phyloP scores from a whole-genome alignment of 2,329 filamentous ascomycete genomes.

The Stachybotrys echinatus region DNA sequence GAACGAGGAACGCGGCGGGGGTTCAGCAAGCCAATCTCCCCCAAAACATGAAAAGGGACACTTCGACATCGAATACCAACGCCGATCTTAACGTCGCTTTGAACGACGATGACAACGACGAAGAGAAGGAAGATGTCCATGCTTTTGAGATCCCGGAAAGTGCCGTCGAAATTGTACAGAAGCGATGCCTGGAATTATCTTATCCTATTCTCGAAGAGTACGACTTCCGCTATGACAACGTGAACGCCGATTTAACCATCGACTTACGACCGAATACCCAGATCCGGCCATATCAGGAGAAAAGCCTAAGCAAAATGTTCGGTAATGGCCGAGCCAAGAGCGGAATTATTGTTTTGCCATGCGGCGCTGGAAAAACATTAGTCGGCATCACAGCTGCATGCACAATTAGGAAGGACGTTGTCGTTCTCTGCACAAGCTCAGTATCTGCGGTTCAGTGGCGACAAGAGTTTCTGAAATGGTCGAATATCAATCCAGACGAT shows the following conservation, averaged over 20 bases:
- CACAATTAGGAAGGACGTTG: constrained; percentile 93
- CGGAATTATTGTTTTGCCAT: constrained; percentile 94
- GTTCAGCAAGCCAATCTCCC: constrained; percentile 63
- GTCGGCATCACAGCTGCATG: constrained; percentile 98
- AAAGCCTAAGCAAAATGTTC: constrained; percentile 98
- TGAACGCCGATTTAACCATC: constrained; percentile 88
- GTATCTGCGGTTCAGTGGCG: constrained; percentile 99
- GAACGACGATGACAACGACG: constrained; percentile 79
- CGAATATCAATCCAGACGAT: constrained; percentile 86
- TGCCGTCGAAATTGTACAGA: constrained; percentile 80
- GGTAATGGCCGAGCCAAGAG: constrained; percentile 96
- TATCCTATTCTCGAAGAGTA: constrained; percentile 94
- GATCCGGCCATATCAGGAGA: constrained; percentile 94
- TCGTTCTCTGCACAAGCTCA: constrained; percentile 91
- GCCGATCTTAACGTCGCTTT: constrained; percentile 67
- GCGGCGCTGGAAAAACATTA: constrained; percentile 92
- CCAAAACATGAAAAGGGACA: constrained; percentile 32
- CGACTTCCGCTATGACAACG: constrained; percentile 87
- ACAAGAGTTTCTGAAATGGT: constrained; percentile 96
- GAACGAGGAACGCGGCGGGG: constrained; percentile 88
- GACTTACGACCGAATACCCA: constrained; percentile 84
- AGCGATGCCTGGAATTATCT: constrained; percentile 80
- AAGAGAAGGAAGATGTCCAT: constrained; percentile 82
- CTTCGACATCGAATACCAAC: constrained; percentile 44
- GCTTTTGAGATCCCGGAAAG: constrained; percentile 85